phyloP scores from a whole-genome alignment of 2,329 filamentous ascomycete species.

The Pseudovirgaria hyperparasitica region DNA sequence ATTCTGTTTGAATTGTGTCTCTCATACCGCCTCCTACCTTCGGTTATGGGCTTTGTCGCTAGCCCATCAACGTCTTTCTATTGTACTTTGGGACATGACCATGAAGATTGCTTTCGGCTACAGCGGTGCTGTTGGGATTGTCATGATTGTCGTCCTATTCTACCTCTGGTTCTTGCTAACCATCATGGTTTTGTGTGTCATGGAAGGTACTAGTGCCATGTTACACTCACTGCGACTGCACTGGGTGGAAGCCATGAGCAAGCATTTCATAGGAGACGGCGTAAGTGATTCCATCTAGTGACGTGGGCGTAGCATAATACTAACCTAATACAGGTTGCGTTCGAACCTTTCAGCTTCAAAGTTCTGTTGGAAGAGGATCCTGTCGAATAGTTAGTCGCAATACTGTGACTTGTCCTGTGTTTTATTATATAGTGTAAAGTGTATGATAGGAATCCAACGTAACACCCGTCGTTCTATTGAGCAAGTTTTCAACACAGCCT shows the following conservation, averaged over 20 bases:
- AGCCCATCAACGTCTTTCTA: constrained; percentile 92
- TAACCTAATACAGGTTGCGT: constrained; percentile 42
- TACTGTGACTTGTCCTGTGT: no score
- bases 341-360: constrained; percentile 82
- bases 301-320: neutral
- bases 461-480: no score
- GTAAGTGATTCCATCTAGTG: constrained; percentile 9
- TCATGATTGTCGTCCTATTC: constrained; percentile 74
- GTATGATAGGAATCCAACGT: no score
- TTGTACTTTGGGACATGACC: constrained; percentile 96
- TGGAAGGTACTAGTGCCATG: constrained; percentile 96
- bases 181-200: constrained; percentile 70
- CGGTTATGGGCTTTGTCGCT: constrained; percentile 96
- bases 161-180: constrained; percentile 82
- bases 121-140: constrained; percentile 54
- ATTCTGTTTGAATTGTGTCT: constrained; percentile 98
- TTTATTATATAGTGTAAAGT: no score
- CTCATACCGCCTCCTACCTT: constrained; percentile 95
- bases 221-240: constrained; percentile 82
- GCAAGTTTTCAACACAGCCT: no score
- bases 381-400: constrained; percentile 24
- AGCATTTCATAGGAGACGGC: constrained; percentile 87
- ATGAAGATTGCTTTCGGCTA: constrained; percentile 61
- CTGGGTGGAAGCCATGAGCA: constrained; percentile 97
- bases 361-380: constrained; percentile 69